Evolutionary conservation across 164 flowering plant genomes (phyloP), one percentile per base, ranked within the genome.

Genomic region (Warburgia ugandensis): DNA sequence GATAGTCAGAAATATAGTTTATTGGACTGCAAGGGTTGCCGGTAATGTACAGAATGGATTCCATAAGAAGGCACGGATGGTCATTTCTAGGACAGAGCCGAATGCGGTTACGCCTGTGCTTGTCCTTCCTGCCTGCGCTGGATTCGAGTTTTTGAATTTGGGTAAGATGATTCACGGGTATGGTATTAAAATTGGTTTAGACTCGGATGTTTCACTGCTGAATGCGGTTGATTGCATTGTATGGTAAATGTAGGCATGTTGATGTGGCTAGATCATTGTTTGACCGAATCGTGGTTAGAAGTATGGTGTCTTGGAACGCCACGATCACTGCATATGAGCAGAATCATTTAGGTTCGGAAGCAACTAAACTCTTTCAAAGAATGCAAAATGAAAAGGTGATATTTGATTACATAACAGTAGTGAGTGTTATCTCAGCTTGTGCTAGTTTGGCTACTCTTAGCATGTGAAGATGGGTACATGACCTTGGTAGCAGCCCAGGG

Each of bases 361-460:
- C 73, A 10, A 48, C 68, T 36, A 65, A 59, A 50, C 63, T 72
- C 20, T 72, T 72, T 28, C 59, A 43, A 6, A 55, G 62, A n/a
- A 67, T 72, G 73, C 50, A 48, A 58, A 40, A 20, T 7, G 65
- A 68, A 31, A 53, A 50, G 23, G 52, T 68, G 13, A 56, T 62
- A 13, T 68, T 52, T 22, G 64, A 68, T 58, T 60, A 53, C 45
- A 60, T 66, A 7, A 62, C 68, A 2, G 28, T 68, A 63, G 68
- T 69, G 8, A 66, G 66, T 64, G 64, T 63, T 4, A 56, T 72
- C 47, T 68, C 73, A 32, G 77, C 73, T 41, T 69, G 77, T 60
- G 63, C 71, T 46, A 52, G 60, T 50, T 53, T 60, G 59, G 71
- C 68, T 10, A 63, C 58, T 26, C 63, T 72, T 3, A 43, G 46